Evolutionary conservation across 2,329 filamentous ascomycete genomes (phyloP).

Genomic region (Cadophora malorum): DNA sequence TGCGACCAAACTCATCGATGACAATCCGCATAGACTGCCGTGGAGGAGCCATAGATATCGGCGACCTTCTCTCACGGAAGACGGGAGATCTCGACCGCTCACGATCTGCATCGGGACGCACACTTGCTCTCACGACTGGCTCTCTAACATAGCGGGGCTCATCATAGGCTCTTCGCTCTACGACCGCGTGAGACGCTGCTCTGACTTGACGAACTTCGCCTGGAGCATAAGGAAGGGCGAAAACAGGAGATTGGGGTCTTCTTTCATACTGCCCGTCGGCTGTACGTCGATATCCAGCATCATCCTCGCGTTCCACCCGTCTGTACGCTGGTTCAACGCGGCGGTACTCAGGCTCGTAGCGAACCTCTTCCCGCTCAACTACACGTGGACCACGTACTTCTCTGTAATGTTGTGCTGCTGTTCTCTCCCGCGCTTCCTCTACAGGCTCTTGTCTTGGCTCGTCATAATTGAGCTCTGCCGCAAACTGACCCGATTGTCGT

Average conservation of each 20-base stretch:
- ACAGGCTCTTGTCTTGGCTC: conserved; percentile 54
- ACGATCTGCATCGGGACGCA: conserved; percentile 56
- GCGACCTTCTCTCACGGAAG: conserved; percentile 53
- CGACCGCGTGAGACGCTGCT: conserved; percentile 38
- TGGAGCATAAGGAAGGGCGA: conserved; percentile 39
- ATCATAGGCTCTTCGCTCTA: conserved; percentile 40
- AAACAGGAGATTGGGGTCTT: conserved; percentile 40
- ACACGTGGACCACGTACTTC: conserved; percentile 32
- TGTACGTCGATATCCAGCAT: conserved; percentile 36
- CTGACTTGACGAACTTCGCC: conserved; percentile 37
- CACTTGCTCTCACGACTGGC: conserved; percentile 53
- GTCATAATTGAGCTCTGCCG: conserved; percentile 51
- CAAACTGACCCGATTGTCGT: conserved; percentile 54
- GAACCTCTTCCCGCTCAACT: conserved; percentile 38
- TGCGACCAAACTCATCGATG: conserved; percentile 82
- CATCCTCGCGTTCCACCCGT: conserved; percentile 41
- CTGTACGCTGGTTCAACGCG: conserved; percentile 38
- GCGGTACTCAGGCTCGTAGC: conserved; percentile 38
- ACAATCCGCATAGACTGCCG: conserved; percentile 68
- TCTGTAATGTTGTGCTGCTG: conserved; percentile 32
- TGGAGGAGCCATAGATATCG: conserved; percentile 56
- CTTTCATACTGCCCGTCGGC: conserved; percentile 35
- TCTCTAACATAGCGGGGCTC: conserved; percentile 54
- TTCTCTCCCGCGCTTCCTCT: conserved; percentile 31
- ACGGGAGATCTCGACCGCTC: conserved; percentile 57